Percentiles rank a stretch among this genome's conserved stretches.
phyloP scores from a whole-genome alignment of 345 rosid genomes.

The Brassica carinata region DNA sequence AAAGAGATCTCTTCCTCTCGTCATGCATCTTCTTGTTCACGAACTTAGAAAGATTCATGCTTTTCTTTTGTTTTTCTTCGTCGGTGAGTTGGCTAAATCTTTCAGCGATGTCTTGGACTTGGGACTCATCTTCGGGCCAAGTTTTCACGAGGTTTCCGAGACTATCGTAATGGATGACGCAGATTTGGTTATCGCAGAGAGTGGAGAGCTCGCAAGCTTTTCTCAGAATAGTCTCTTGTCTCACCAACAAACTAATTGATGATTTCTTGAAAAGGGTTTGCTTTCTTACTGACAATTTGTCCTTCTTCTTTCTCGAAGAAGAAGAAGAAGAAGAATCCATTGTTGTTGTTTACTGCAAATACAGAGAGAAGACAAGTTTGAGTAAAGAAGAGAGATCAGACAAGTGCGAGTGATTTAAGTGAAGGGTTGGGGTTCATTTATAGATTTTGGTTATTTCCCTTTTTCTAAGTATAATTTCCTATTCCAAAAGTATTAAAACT shows the following conservation, averaged over 20 bases:
- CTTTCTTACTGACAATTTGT: background rate
- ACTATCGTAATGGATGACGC: background rate
- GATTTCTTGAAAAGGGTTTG: background rate
- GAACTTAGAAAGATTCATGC: background rate
- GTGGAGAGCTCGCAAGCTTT: background rate
- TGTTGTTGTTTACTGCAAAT: background rate
- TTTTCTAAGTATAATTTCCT: background rate
- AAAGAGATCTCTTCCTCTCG: background rate
- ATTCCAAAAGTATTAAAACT: background rate
- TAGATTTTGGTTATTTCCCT: background rate
- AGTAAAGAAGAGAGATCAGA: background rate
- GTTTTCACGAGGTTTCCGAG: background rate
- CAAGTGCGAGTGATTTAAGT: background rate
- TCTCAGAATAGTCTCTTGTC: background rate
- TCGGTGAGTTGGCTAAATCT: background rate
- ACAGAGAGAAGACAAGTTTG: background rate
- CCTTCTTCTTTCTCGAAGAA: background rate
- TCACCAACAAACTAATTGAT: background rate
- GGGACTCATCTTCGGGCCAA: background rate
- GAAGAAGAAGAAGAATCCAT: background rate
- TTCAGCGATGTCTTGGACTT: background rate
- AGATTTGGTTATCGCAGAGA: background rate
- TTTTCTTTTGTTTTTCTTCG: background rate
- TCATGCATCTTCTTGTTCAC: background rate
- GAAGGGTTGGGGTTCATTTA: background rate